Base-by-base conservation (phyloP, 2,329 filamentous ascomycete genomes). In the Niveomyces coronatus region DNA sequence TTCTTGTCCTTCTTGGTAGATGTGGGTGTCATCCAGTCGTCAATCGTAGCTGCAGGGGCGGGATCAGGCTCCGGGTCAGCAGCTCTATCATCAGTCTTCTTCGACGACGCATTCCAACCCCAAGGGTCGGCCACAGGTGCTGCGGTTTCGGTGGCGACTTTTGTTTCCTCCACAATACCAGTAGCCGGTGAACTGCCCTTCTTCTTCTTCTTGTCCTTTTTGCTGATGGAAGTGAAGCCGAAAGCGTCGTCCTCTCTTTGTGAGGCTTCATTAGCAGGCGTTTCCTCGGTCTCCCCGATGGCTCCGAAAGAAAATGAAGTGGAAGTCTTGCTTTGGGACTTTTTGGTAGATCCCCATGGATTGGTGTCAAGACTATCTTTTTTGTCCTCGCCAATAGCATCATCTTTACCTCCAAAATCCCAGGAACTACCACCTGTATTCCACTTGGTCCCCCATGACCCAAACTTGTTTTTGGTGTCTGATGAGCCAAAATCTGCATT, bases 401-500 rank as follows among this genome's bases (percentile, higher is more conserved):
- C 53, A 42, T 60, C 57, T 48, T 35, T 19, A 15, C 60, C 59
- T 32, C 61, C 57, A 44, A 67, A 65, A 35, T 58, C 62, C 64
- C 61, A 70, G 41, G 58, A 59, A 38, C 50, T 60, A 31, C 68
- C 70, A 40, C 70, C 68, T n/a, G 70, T 67, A 44, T 59, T 65
- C 74, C 76, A 80, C 46, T 65, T 71, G 42, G 68, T 67, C 23
- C 74, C 74, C 75, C 77, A 82, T 27, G 64, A 60, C 34, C 75
- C 68, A 47, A 82, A 69, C 28, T 51, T 43, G 27, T 56, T 52
- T 45, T 71, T 71, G 10, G 53, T 52, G 26, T 63, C 62, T 17
- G 62, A 58, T n/a, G 62, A 54, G 35, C 68, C 70, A 48, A 77
- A 68, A 43, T 64, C 70, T 11, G 76, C 52, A 44, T 78, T 72